Evolutionary conservation across 2,329 filamentous ascomycete species (phyloP).

Genomic region (Biscogniauxia mediterranea): DNA sequence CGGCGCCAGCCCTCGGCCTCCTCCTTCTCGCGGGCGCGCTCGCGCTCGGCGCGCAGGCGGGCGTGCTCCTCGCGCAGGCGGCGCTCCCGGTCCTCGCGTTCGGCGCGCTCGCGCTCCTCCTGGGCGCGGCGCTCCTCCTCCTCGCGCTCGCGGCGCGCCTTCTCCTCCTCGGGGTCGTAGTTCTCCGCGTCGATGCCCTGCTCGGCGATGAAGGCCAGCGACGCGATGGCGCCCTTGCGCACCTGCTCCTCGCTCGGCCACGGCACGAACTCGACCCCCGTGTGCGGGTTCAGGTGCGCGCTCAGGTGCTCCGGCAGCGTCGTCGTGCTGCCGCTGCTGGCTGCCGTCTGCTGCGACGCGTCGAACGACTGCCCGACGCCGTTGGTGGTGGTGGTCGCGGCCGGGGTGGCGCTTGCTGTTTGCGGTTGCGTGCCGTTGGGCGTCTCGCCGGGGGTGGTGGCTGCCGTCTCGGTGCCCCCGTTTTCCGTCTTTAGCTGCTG

Average conservation of each 20-base stretch:
- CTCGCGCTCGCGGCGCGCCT: constrained; percentile 46
- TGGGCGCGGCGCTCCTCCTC: constrained; percentile 48
- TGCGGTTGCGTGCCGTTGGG: constrained; percentile 22
- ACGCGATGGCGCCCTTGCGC: constrained; percentile 63
- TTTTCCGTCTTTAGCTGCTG: constrained; percentile 21
- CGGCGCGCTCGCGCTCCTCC: constrained; percentile 47
- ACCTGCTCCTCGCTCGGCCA: constrained; percentile 75
- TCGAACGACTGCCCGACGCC: constrained; percentile 6
- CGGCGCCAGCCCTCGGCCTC: constrained; percentile 28
- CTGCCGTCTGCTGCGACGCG: constrained; percentile 33
- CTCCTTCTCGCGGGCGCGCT: constrained; percentile 42
- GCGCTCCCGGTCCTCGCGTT: constrained; percentile 46
- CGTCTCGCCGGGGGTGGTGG: constrained; percentile 26
- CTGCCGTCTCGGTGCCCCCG: constrained; percentile 26
- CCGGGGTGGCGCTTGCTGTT: constrained; percentile 3
- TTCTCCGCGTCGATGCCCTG: constrained; percentile 60
- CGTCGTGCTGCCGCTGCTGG: constrained; percentile 29
- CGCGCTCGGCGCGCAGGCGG: constrained; percentile 27
- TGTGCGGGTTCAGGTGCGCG: constrained; percentile 54
- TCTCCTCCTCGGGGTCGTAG: constrained; percentile 57
- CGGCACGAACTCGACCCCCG: constrained; percentile 64
- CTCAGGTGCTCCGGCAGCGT: constrained; percentile 49
- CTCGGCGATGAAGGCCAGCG: constrained; percentile 60
- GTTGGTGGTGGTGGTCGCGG: constrained; percentile 5
- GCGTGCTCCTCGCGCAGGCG: constrained; percentile 42